These are phyloP conservation scores for Bigelowiella natans DNA, from an alignment of 78 protist genomes.

Conservation along the genomic window DNA sequence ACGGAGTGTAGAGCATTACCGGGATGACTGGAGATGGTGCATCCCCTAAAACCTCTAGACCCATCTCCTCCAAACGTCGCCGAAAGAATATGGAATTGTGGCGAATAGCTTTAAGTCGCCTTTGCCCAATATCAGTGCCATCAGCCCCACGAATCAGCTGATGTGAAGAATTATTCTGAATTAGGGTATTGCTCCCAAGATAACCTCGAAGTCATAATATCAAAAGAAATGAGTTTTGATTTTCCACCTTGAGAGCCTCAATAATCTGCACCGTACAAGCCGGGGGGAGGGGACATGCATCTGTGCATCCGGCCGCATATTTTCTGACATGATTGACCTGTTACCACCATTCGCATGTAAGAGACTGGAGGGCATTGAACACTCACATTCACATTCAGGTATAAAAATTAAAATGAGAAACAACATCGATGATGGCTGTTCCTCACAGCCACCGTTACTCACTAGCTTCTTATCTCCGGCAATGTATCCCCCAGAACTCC, in stretches of 20 bases:
- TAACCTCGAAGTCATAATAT: too few relatives aligned
- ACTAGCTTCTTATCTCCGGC: too few relatives aligned
- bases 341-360: too few relatives aligned
- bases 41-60: not conserved
- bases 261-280: slow-evolving; percentile 38
- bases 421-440: too few relatives aligned
- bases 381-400: too few relatives aligned
- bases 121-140: not conserved
- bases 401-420: too few relatives aligned
- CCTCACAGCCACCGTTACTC: too few relatives aligned
- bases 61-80: not conserved
- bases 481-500: not conserved
- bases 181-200: too few relatives aligned
- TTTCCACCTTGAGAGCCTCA: slow-evolving; percentile 3
- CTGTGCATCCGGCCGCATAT: not conserved
- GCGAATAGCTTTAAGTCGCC: slow-evolving; percentile 26
- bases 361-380: too few relatives aligned
- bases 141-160: not conserved
- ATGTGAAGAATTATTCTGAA: too few relatives aligned
- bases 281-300: not conserved
- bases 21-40: slow-evolving; percentile 84
- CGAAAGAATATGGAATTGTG: slow-evolving; percentile 69
- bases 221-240: too few relatives aligned
- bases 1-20: slow-evolving; percentile 79
- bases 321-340: not conserved